A percentile compares a stretch with the other conserved stretches of the same genome.
phyloP scores from a whole-genome alignment of 2,329 filamentous ascomycete genomes.

The Neofusicoccum cordaticola region DNA sequence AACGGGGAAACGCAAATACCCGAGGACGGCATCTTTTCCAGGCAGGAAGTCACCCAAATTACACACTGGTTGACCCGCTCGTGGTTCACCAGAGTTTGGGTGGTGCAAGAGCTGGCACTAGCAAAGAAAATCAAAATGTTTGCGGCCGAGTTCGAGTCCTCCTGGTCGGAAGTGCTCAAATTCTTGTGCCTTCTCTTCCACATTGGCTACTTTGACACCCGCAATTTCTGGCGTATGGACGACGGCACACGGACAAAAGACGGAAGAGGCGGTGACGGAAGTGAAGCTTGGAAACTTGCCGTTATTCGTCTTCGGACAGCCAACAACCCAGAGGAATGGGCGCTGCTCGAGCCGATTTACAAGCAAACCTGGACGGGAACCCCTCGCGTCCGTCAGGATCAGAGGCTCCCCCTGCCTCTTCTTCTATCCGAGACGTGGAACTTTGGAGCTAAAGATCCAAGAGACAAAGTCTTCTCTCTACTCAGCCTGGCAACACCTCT shows the following conservation, averaged over 20 bases:
- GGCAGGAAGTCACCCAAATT: not conserved
- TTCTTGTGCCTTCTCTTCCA: not conserved
- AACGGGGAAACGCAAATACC: not conserved
- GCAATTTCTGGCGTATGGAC: not conserved
- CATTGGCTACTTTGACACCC: constrained; percentile 5
- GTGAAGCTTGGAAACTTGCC: constrained; percentile 7
- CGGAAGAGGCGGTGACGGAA: not conserved
- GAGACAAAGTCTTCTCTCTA: constrained; percentile 1
- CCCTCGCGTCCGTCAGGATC: not conserved
- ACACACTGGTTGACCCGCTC: not conserved
- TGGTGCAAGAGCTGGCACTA: constrained; percentile 7
- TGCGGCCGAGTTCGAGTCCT: not conserved
- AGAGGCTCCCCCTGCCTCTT: not conserved
- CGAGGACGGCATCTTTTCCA: not conserved
- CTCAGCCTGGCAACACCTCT: not conserved
- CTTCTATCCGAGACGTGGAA: not conserved
- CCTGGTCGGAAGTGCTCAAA: constrained; percentile 5
- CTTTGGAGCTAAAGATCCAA: not conserved
- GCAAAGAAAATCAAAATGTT: not conserved
- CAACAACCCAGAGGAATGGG: not conserved
- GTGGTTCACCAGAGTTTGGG: constrained; percentile 11
- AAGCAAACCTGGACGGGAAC: not conserved
- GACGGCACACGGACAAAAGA: not conserved
- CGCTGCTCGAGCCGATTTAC: not conserved
- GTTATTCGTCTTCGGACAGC: not conserved